Evolutionary conservation across 495 filamentous ascomycete species (phyloP), one percentile per base, ranked within the genome.

Genomic region (Podospora sp.): DNA sequence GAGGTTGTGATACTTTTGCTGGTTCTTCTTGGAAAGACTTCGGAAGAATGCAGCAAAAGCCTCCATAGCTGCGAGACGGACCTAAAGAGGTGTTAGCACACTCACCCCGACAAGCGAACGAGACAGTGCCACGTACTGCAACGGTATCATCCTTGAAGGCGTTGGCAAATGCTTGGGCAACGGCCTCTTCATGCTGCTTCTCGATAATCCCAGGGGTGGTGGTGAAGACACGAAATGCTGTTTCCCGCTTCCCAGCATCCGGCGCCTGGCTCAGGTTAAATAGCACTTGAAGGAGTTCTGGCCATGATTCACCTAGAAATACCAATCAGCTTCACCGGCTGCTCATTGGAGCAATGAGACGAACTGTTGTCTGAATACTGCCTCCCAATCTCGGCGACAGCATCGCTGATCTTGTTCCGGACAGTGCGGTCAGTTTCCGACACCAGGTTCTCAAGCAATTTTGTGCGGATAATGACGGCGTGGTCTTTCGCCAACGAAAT

Each of bases 161-260:
- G 69, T 88, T 90, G 63, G 89, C 87, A 74, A 99, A 99, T 2
- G 94, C 93, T 40, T 83, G 82, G 12, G 93, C 79, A 16, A 98
- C 93, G 24, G 89, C 87, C 67, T 92, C 90, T 72, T 96, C 92
- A 72, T 99, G 94, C 71, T 96, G 92, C 78, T 90, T 94, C 77
- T 97, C 93, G 71, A 99, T 98, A 71, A 99, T 93, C 21, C 92
- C 92, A 20, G 96, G 96, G 8, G 96, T 97, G 0, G 93, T 94
- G 49, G 92, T 90, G 75, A 99, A 97, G 65, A 99, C 93, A 51
- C 96, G 86, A 79, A 93, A 99, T 25, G 96, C 92, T 33, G 86
- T 90, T 81, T 98, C 95, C 24, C 96, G 88, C 75, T 94, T 88
- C 66, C 88, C 90, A 14, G 90, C 79, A 53, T 97, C 92, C 55